Conservation (phyloP, 495 filamentous ascomycete species). For the Jackrogersella multiformis region DNA sequence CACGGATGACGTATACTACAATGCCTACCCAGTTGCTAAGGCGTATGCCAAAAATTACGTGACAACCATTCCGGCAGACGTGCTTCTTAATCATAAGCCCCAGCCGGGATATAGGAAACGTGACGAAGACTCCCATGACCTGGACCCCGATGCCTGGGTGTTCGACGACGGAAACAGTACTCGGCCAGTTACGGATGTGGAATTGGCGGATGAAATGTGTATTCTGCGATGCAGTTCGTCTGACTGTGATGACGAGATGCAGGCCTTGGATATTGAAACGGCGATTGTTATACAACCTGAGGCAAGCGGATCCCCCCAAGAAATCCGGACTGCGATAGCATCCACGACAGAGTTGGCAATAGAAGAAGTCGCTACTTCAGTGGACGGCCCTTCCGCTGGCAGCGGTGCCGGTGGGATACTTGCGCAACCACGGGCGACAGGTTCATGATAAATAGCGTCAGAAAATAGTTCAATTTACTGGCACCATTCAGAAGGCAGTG, state of each 20-base stretch:
- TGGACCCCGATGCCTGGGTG: background rate
- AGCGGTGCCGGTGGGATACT: background rate
- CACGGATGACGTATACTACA: background rate
- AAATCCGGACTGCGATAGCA: background rate
- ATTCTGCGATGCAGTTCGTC: background rate
- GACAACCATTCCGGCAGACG: background rate
- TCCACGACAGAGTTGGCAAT: background rate
- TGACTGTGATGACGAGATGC: background rate
- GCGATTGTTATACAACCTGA: background rate
- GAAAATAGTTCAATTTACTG: background rate
- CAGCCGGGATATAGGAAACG: background rate
- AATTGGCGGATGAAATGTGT: background rate
- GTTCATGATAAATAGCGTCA: background rate
- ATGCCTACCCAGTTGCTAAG: background rate
- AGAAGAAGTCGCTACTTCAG: background rate
- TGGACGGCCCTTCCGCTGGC: background rate
- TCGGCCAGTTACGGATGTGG: background rate
- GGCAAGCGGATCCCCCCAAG: background rate
- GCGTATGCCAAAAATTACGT: background rate
- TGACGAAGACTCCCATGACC: background rate
- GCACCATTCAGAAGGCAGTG: background rate
- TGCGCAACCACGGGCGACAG: background rate
- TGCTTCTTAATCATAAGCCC: background rate
- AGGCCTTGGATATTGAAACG: background rate
- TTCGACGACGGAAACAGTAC: background rate